Percentiles rank a stretch among this genome's conserved stretches.
Evolutionary conservation across 129 eudicot species (phyloP).

Genomic region (Ambrosia artemisiifolia): DNA sequence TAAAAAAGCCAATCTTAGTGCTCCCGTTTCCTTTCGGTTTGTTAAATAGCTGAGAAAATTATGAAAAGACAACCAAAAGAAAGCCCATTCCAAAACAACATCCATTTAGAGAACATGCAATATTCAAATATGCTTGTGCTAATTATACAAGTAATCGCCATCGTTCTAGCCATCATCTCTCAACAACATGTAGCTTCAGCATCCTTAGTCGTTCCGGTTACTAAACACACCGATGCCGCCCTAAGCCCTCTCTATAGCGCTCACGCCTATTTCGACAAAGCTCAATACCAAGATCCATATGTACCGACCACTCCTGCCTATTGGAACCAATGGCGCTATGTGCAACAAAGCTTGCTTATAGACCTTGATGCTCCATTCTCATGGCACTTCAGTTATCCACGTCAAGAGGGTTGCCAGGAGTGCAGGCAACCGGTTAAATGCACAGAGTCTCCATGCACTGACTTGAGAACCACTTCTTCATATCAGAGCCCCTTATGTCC

Average conservation of each 20-base stretch:
- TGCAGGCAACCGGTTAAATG: background rate
- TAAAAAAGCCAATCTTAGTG: background rate
- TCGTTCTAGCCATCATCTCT: background rate
- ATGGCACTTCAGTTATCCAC: slow-evolving; percentile 3
- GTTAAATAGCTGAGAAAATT: background rate
- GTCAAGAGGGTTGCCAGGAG: background rate
- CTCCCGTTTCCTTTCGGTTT: background rate
- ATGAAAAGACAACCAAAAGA: background rate
- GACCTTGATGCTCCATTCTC: slow-evolving; percentile 22
- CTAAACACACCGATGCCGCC: slow-evolving; percentile 6
- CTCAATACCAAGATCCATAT: no score
- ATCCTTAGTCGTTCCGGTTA: background rate
- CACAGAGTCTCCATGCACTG: background rate
- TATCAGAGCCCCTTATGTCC: slow-evolving; percentile 3
- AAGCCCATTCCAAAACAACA: background rate
- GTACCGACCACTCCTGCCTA: no score
- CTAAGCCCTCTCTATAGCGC: slow-evolving; percentile 13
- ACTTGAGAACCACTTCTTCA: background rate
- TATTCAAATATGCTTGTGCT: slow-evolving; percentile 5
- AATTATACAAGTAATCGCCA: background rate
- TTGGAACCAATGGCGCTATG: background rate
- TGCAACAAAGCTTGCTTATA: slow-evolving; percentile 2
- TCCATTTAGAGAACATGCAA: background rate
- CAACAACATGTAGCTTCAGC: background rate
- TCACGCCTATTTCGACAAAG: background rate